Conservation (phyloP, 192 early-diverging fungal species). For the Coemansia sp. region DNA sequence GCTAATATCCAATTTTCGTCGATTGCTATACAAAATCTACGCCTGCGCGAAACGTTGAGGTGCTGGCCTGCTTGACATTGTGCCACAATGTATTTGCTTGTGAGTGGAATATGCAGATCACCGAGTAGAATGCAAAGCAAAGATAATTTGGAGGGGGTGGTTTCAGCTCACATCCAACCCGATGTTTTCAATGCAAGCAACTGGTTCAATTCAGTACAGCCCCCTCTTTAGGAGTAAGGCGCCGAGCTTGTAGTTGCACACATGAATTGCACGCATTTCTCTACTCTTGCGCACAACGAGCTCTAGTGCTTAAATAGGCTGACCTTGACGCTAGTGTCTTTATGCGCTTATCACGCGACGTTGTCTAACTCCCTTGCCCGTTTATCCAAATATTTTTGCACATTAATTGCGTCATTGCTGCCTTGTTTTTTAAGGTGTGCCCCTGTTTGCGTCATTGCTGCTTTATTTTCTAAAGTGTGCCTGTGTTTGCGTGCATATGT, state of each 20-base stretch:
- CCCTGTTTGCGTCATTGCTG: not conserved
- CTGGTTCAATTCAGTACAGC: not conserved
- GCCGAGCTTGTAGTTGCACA: not conserved
- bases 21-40: not conserved
- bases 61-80: not conserved
- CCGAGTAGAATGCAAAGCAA: not conserved
- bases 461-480: not conserved
- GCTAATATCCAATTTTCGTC: slow-evolving; percentile 1
- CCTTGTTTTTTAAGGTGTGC: not conserved
- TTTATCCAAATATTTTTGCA: too few relatives aligned
- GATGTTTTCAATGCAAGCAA: not conserved
- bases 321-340: not conserved
- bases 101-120: not conserved
- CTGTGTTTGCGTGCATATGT: too few relatives aligned
- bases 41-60: not conserved
- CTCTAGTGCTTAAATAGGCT: not conserved
- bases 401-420: slow-evolving; percentile 4
- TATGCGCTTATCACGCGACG: not conserved
- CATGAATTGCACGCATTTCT: not conserved
- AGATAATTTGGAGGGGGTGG: not conserved
- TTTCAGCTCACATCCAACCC: not conserved
- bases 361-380: not conserved
- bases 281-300: not conserved
- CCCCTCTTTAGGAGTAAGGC: not conserved
- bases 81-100: not conserved